phyloP scores from a whole-genome alignment of 495 filamentous ascomycete species.

The Clavariopsis aquatica region DNA sequence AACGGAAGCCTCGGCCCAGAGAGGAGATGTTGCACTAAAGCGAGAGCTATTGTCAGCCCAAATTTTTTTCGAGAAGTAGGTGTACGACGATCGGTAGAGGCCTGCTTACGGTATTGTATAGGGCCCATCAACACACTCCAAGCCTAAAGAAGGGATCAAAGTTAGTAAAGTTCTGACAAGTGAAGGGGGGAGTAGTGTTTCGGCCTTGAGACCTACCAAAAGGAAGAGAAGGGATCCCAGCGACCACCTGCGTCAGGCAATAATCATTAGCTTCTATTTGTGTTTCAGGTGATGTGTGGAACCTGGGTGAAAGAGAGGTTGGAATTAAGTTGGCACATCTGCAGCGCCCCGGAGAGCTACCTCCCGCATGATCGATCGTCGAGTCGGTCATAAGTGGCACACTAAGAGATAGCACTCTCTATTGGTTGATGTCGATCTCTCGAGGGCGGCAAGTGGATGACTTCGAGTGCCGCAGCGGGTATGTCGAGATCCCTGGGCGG shows the following conservation, averaged over 20 bases:
- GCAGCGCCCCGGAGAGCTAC: slow-evolving; percentile 36
- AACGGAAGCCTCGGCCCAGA: slow-evolving; percentile 87
- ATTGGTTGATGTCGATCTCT: slow-evolving; percentile 4
- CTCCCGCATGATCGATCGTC: slow-evolving; percentile 39
- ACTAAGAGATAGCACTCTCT: not conserved
- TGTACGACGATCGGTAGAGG: not conserved
- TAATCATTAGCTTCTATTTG: slow-evolving; percentile 27
- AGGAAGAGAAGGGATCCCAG: slow-evolving; percentile 89
- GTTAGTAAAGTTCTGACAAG: too few species aligned
- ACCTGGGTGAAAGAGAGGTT: slow-evolving; percentile 18
- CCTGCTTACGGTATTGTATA: slow-evolving; percentile 60
- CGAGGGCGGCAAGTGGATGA: slow-evolving; percentile 2
- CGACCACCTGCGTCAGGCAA: slow-evolving; percentile 71
- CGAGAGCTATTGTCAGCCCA: not conserved
- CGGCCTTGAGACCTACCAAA: too few species aligned
- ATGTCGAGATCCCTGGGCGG: slow-evolving; percentile 8
- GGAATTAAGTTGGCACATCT: slow-evolving; percentile 37
- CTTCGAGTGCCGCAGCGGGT: slow-evolving; percentile 9
- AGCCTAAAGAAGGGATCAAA: slow-evolving; percentile 54
- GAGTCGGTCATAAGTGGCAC: slow-evolving; percentile 35
- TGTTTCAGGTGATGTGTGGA: slow-evolving; percentile 24
- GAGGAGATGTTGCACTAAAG: slow-evolving; percentile 74
- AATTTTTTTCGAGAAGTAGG: not conserved
- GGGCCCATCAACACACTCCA: slow-evolving; percentile 95
- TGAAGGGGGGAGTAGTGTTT: too few species aligned